phyloP scores from a whole-genome alignment of 805 yeast genomes.

The Ogataea trehaloabstinens region DNA sequence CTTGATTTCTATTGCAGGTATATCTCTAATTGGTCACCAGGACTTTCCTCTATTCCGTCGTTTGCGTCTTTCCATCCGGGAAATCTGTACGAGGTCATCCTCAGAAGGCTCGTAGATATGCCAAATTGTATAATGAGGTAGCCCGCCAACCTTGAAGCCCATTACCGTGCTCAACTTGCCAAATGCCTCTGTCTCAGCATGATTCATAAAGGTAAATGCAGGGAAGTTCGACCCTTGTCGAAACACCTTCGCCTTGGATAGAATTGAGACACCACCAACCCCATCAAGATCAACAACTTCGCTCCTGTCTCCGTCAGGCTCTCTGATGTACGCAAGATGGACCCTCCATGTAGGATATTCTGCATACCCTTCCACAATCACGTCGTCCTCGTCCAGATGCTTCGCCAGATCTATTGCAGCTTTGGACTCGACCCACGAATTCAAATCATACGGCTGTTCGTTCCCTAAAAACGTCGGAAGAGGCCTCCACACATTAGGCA shows the following conservation, averaged over 20 bases:
- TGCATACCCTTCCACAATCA: slow-evolving; percentile 84
- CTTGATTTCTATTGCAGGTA: no score
- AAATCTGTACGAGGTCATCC: slow-evolving; percentile 72
- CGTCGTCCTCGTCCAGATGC: slow-evolving; percentile 72
- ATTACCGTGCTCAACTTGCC: slow-evolving; percentile 76
- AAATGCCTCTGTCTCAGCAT: slow-evolving; percentile 86
- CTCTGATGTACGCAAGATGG: slow-evolving; percentile 72
- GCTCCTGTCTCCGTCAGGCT: slow-evolving; percentile 55
- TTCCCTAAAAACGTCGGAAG: slow-evolving; percentile 86
- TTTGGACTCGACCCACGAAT: slow-evolving; percentile 92
- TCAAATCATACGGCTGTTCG: slow-evolving; percentile 93
- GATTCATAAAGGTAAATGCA: slow-evolving; percentile 79
- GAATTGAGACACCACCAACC: slow-evolving; percentile 82
- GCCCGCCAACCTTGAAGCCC: slow-evolving; percentile 83
- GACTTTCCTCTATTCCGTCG: slow-evolving; percentile 34
- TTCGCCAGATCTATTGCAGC: slow-evolving; percentile 68
- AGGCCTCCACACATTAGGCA: slow-evolving; percentile 96
- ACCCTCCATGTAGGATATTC: slow-evolving; percentile 86
- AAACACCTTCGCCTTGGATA: slow-evolving; percentile 71
- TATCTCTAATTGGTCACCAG: no score
- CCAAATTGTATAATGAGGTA: slow-evolving; percentile 89
- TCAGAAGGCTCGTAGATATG: slow-evolving; percentile 89
- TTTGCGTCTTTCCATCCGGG: slow-evolving; percentile 63
- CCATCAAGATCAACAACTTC: slow-evolving; percentile 77
- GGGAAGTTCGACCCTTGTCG: slow-evolving; percentile 82